A percentile compares a stretch with the other conserved stretches of the same genome.
These are phyloP conservation scores for Ogataea salicorniae DNA, from an alignment of 805 yeast genomes.

Conservation along the genomic window DNA sequence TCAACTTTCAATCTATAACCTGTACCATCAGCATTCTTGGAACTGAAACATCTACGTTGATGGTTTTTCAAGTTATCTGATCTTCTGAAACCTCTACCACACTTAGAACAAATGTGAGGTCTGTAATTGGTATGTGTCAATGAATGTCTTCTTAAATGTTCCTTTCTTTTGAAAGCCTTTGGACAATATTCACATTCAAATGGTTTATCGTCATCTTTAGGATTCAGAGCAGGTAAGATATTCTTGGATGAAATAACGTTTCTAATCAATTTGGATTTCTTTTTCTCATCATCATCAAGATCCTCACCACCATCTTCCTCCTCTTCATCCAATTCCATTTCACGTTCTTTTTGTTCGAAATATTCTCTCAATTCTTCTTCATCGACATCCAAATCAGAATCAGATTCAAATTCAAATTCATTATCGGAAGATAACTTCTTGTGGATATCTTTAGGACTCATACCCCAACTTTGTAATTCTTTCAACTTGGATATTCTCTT, in stretches of 20 bases:
- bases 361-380: background rate
- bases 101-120: slow-evolving; percentile 22
- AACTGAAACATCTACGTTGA: slow-evolving; percentile 20
- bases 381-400: background rate
- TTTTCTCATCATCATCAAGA: slow-evolving; percentile 1
- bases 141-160: slow-evolving; percentile 24
- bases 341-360: background rate
- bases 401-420: background rate
- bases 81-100: slow-evolving; percentile 25
- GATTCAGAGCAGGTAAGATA: slow-evolving; percentile 17
- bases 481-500: no score
- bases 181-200: slow-evolving; percentile 23
- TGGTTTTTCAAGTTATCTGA: slow-evolving; percentile 27
- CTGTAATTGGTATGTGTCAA: slow-evolving; percentile 24
- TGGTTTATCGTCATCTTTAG: slow-evolving; percentile 16
- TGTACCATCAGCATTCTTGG: slow-evolving; percentile 15
- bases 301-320: slow-evolving; percentile 2
- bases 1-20: slow-evolving; percentile 19
- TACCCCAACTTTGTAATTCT: no score
- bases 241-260: slow-evolving; percentile 20
- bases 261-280: slow-evolving; percentile 12
- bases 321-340: background rate
- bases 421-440: background rate
- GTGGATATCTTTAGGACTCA: no score
- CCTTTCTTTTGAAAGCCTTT: slow-evolving; percentile 24